Base-by-base conservation (phyloP, 331 rosid species). In the Quercus lobata region DNA sequence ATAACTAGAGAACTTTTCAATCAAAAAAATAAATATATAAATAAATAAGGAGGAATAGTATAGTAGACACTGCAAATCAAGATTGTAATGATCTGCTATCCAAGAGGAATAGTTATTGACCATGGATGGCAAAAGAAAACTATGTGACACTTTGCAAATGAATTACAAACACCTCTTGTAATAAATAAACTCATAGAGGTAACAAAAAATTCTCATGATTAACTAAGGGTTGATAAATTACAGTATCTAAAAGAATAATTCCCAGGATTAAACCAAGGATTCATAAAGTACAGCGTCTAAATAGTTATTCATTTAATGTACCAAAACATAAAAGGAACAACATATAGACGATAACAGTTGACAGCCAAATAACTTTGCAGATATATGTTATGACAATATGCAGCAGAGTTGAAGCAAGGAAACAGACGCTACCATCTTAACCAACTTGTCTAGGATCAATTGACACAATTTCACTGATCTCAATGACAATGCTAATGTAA, bases 401-500 rank as follows among this genome's bases (percentile, higher is more conserved):
- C 16, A 34, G 52, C 21, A 35, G 7, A 68, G 27, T 68, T 24
- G n/a, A 17, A 68, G 2, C 5, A 72, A 37, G 29, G 57, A 57
- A 24, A 69, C 30, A 32, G 53, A 7, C 32, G 8, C 37, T 15
- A 52, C 61, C 62, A 81, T 27, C 75, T 34, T 44, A 57, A 24
- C 17, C 25, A 1, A 49, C 41, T 34, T 52, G 72, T 22, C 29
- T 16, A 69, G 19, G 1, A 70, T 63, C 58, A 18, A 41, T 52
- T 12, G 14, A 57, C 52, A 35, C 55, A 65, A 73, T 70, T 53
- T 79, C 65, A 76, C 11, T 53, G 62, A 73, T 75, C 71, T 56
- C 69, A 69, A 57, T 49, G 57, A 65, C 18, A 60, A 41, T 27
- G 65, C 41, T 32, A 74, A 77, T 70, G 69, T 17, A 34, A 62